Base-by-base conservation (phyloP, 1,139 yeast genomes). In the Yamadazyma trypodendri region DNA sequence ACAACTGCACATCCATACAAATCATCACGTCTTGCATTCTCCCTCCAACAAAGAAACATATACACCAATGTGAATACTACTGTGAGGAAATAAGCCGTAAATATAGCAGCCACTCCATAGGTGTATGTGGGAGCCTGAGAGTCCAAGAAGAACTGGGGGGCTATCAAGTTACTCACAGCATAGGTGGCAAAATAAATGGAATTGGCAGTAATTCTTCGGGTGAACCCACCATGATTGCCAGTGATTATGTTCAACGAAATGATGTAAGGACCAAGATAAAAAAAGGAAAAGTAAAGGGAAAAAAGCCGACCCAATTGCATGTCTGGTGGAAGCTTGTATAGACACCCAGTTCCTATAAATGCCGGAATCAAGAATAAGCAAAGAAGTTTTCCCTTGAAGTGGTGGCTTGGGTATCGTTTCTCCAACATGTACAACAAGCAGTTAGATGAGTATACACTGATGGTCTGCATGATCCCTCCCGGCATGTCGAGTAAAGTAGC, bases 141-240 rank as follows among this genome's bases (percentile, higher is more conserved):
- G 1, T 58, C 35, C 37, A 49, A 51, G 50, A 63, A 60, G 33
- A 60, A 52, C 30, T 57, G 52, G 14, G 63, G 55, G 2, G 62
- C 65, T 23, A 52, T 37, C 22, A 58, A 56, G 43, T 56, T 58
- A 23, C 60, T 63, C 2, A 60, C 48, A 4, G 63, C 59, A 38
- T 60, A 60, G n/a, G 54, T 36, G 2, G 50, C 41, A 36, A 60
- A 60, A 54, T 58, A 55, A 6, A 53, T 28, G 3, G 59, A 55
- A 29, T 49, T 51, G 5, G 58, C 46, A 8, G 57, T 40, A 2
- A 60, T 50, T 38, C 49, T 54, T 34, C 58, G 56, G 18, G 62
- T 48, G 24, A 52, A 50, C 3, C 64, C 64, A 10, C 59, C 58
- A 24, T 55, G 50, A 37, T 59, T 59, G n/a, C 51, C 49, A 32